Conservation (phyloP, 2,329 filamentous ascomycete species). For the Didymellaceae sp. region DNA sequence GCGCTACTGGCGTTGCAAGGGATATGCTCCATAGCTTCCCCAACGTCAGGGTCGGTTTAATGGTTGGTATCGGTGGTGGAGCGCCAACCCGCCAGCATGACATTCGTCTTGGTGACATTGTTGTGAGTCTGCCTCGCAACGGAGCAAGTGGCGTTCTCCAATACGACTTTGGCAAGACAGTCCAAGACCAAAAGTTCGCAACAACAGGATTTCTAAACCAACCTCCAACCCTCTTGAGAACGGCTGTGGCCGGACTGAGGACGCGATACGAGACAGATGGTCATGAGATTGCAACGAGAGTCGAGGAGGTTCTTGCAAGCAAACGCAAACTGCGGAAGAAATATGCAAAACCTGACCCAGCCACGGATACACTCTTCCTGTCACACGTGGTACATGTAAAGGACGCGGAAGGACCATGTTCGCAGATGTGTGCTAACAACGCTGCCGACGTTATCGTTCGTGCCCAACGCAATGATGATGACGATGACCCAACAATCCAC, state of each 20-base stretch:
- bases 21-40: neutral
- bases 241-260: neutral
- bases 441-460: neutral
- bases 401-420: neutral
- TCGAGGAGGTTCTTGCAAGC: neutral
- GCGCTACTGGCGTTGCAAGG: neutral
- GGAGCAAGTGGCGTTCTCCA: neutral
- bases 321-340: too few relatives aligned
- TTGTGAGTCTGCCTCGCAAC: neutral
- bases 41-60: neutral
- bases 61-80: neutral
- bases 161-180: neutral
- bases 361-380: too few relatives aligned
- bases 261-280: neutral
- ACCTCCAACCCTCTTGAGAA: neutral
- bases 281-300: neutral
- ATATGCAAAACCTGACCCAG: too few relatives aligned
- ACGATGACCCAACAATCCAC: slow-evolving; percentile 3
- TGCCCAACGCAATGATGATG: neutral
- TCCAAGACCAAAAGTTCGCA: neutral
- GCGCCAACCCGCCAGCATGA: neutral
- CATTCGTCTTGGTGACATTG: neutral
- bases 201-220: neutral
- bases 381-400: too few relatives aligned
- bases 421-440: neutral